Evolutionary conservation across 1,139 yeast genomes (phyloP), one percentile per base, ranked within the genome.

Genomic region (Saccharomycopsis phalli): DNA sequence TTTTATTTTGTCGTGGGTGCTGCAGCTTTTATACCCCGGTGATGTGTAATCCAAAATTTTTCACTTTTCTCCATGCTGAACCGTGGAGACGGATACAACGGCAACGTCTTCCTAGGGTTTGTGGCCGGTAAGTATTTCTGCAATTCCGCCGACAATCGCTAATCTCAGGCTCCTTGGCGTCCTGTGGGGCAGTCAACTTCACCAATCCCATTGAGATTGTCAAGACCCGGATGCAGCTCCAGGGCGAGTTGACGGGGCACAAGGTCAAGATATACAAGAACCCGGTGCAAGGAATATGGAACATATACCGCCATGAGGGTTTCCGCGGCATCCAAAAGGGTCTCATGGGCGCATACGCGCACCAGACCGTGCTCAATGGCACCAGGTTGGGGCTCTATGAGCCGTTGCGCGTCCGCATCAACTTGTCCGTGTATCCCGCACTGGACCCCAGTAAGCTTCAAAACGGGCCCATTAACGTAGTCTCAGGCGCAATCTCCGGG

Each of bases 181-280:
- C 97, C 2, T 88, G 97, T 64, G 94, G 94, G 40, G 97, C 98
- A 0, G 98, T 91, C 29, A 91, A 96, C 0, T 81, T 88, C 59
- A 88, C 97, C 8, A 91, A 91, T 56, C 98, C 98, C 6, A 81
- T 91, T 46, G 98, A 91, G 57, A 68, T 91, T 50, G 86, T 88
- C 54, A 91, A 91, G 63, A 91, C 94, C 2, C 69, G 97, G 61
- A 83, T 91, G 94, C 98, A 91, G 60, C 67, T 91, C 32, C 96
- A 91, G 61, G 98, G 98, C 42, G 97, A 91, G 60, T 67, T 91
- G 40, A 72, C 67, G 1, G 69, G 74, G 13, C 72, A 66, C 49
- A 50, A 71, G 22, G 18, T 7, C 11, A 38, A 25, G 13, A 58
- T 72, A 14, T 91, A 91, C 61, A 81, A 71, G 49, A 91, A 91